Evolutionary conservation across 208 protist species (phyloP), one percentile per base, ranked within the genome.

Genomic region (Wallacemonas sp.): DNA sequence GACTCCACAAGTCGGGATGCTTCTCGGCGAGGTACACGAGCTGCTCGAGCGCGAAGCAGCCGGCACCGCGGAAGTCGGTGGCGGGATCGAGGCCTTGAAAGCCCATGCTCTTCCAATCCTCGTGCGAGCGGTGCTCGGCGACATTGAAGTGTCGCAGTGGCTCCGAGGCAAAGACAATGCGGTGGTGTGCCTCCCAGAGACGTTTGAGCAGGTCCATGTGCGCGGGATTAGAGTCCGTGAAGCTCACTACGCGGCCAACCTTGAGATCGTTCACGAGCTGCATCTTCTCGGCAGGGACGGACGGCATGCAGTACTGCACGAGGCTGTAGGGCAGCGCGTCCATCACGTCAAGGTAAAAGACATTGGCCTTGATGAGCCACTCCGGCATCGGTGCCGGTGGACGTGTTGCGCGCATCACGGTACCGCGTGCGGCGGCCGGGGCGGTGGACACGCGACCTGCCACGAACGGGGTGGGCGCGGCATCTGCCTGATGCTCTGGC

Each of bases 31-130:
- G 72, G 76, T 92, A 89, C 1, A 96, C 48, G 39, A 97, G 81
- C 64, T 95, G 89, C 26, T 54, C 29, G 2, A 97, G 80, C 1
- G 74, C 77, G 38, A 96, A 67, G 28, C 91, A 23, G 32, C 91
- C 91, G n/a, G 71, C 87, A 8, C 92, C 89, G 32, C 92, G 77
- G 54, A 97, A 97, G 72, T 97, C 94, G 10, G 90, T 97, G 1
- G 73, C 71, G 1, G 92, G 92, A 65, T 97, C 79, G 4, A 31
- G 65, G 7, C 77, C 81, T 63, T 97, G 92, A 52, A 97, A 97
- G 22, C 94, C 94, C 26, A 97, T 65, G 46, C 75, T 45, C 64
- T 93, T 94, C 87, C 92, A 97, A 45, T 74, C 70, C 26, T 75
- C 75, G 41, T 65, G 76, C 7, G 77, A 67, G 18, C 65, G 42